Percentiles rank a stretch among this genome's conserved stretches.
Evolutionary conservation across 805 yeast species (phyloP).

Genomic region (Priceomyces melissophilus): DNA sequence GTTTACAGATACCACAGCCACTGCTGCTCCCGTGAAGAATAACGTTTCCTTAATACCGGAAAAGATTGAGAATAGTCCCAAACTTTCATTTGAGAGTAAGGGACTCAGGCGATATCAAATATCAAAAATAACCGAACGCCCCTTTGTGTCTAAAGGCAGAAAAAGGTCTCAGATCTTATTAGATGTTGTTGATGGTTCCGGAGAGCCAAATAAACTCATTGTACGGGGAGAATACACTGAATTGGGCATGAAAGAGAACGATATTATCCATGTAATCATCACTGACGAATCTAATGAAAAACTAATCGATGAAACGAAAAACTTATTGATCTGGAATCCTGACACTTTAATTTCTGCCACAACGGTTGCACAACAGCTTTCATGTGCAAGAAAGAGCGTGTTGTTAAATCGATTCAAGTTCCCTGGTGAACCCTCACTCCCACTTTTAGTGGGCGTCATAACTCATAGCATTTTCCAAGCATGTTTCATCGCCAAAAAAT

Average conservation of each 20-base stretch:
- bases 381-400: conserved; percentile 71
- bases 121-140: conserved; percentile 22
- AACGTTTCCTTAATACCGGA: not conserved
- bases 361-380: conserved; percentile 67
- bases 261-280: conserved; percentile 61
- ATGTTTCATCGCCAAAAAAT: conserved; percentile 41
- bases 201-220: conserved; percentile 37
- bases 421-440: conserved; percentile 62
- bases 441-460: conserved; percentile 75
- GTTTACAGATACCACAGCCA: too few relatives aligned
- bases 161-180: conserved; percentile 49
- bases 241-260: conserved; percentile 46
- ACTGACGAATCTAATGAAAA: conserved; percentile 34
- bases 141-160: conserved; percentile 25
- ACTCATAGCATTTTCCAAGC: conserved; percentile 74
- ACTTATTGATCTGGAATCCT: conserved; percentile 78
- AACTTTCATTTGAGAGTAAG: conserved; percentile 42
- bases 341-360: conserved; percentile 83
- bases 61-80: conserved; percentile 17
- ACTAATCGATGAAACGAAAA: conserved; percentile 53
- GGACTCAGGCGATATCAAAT: conserved; percentile 52
- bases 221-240: conserved; percentile 61
- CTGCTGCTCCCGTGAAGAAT: too few relatives aligned
- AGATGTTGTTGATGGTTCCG: conserved; percentile 44
- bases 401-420: conserved; percentile 53